These are phyloP conservation scores for Psilocybe mexicana DNA, from an alignment of 1,284 basidiomycete species.

Conservation along the genomic window DNA sequence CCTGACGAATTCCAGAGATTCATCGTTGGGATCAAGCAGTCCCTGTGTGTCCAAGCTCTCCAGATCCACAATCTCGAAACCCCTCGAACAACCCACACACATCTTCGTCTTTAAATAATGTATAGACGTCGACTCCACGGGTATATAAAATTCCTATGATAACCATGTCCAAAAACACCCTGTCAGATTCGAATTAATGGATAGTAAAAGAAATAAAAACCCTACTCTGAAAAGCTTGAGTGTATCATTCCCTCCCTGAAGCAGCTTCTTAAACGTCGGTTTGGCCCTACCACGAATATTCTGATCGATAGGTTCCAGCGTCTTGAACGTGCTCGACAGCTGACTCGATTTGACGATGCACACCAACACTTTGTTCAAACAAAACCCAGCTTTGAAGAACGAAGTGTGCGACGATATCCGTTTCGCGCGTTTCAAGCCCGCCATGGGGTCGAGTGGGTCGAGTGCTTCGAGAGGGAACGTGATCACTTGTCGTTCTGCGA, in stretches of 20 bases:
- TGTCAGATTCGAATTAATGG: too few relatives aligned
- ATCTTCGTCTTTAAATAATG: constrained; percentile 98
- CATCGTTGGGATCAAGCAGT: constrained; percentile 91
- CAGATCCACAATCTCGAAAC: constrained; percentile 99
- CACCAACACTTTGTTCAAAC: constrained; percentile 92
- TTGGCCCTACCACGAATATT: constrained; percentile 82
- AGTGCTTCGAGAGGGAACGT: constrained; percentile 96
- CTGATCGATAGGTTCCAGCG: constrained; percentile 95
- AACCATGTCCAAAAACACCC: background rate
- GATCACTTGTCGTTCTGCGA: constrained; percentile 86
- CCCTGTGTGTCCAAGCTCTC: constrained; percentile 98
- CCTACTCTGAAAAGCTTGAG: constrained; percentile 90
- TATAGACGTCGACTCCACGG: constrained; percentile 94
- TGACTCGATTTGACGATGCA: constrained; percentile 97
- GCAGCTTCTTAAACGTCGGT: constrained; percentile 90
- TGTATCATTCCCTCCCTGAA: constrained; percentile 95
- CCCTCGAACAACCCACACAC: constrained; percentile 96
- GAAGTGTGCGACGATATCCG: constrained; percentile 95
- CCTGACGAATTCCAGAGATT: constrained; percentile 91
- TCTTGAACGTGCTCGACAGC: constrained; percentile 96
- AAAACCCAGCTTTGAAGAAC: constrained; percentile 97
- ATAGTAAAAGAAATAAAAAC: constrained; percentile 10
- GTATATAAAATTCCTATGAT: constrained; percentile 93
- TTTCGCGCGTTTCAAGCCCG: constrained; percentile 91
- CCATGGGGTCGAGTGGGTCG: constrained; percentile 87